Conservation (phyloP, 23 red algal genomes). For the Pyropia haitanensis region DNA sequence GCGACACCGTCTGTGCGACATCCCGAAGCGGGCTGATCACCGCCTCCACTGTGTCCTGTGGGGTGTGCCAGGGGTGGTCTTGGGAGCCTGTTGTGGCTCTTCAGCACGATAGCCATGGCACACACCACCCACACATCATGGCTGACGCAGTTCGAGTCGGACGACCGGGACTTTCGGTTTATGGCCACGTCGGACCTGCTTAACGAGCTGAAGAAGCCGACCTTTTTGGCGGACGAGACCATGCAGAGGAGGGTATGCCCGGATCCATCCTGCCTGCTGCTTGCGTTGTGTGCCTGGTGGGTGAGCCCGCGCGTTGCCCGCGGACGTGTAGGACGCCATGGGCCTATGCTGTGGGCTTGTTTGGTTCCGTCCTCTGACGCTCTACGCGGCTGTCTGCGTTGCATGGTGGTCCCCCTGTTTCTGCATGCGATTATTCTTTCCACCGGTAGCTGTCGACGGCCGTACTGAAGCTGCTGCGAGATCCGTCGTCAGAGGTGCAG, state of each 20-base stretch:
- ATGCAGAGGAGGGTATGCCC: slow-evolving; percentile 34
- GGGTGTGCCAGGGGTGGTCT: too few relatives aligned
- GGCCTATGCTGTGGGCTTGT: background rate
- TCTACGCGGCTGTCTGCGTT: background rate
- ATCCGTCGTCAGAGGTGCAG: slow-evolving; percentile 79
- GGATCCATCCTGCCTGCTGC: background rate
- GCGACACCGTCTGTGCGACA: too few relatives aligned
- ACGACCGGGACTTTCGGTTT: slow-evolving; percentile 77
- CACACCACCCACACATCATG: too few relatives aligned
- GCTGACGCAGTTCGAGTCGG: too few relatives aligned
- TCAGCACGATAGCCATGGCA: too few relatives aligned
- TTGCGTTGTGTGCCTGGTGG: background rate
- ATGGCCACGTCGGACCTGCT: slow-evolving; percentile 87
- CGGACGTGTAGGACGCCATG: background rate
- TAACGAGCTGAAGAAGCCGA: slow-evolving; percentile 34
- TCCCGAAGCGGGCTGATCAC: too few relatives aligned
- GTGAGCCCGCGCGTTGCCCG: background rate
- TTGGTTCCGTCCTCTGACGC: background rate
- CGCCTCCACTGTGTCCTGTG: too few relatives aligned
- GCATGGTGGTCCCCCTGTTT: background rate
- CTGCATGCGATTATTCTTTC: background rate
- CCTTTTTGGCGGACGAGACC: slow-evolving; percentile 31
- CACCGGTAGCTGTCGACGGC: slow-evolving; percentile 24
- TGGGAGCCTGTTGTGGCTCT: too few relatives aligned
- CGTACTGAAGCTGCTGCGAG: slow-evolving; percentile 55